phyloP scores from a whole-genome alignment of 176 grass and related monocot species.

The Cenchrus americanus region DNA sequence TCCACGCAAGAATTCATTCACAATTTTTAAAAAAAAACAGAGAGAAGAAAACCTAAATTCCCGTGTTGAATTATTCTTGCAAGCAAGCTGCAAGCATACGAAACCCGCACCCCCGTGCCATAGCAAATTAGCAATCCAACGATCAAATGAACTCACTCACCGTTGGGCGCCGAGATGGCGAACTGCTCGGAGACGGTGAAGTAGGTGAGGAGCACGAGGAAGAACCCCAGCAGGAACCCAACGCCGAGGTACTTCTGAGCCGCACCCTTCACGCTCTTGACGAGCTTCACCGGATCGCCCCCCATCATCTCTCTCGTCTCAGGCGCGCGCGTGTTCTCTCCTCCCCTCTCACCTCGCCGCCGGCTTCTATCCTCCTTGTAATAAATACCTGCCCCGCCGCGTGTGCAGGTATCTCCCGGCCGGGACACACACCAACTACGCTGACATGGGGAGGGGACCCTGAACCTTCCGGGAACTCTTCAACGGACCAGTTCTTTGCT shows the following conservation, averaged over 20 bases:
- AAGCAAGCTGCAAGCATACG: not conserved
- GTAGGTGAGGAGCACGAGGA: constrained; percentile 75
- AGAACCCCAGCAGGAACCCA: constrained; percentile 74
- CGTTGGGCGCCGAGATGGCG: constrained; percentile 67
- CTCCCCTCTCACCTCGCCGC: not conserved
- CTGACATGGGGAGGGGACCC: constrained; percentile 39
- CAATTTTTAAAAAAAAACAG: not conserved
- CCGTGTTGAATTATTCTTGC: constrained; percentile 7
- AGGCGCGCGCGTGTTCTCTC: not conserved
- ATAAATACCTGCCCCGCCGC: constrained; percentile 21
- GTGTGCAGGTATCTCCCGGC: constrained; percentile 11
- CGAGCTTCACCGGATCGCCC: constrained; percentile 54
- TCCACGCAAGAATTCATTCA: not conserved
- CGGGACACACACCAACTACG: constrained; percentile 39
- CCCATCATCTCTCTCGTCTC: constrained; percentile 51
- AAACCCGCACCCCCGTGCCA: too few species aligned
- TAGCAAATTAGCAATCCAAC: not conserved
- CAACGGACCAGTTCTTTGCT: constrained; percentile 46
- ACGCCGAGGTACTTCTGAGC: constrained; percentile 65
- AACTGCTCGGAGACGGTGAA: constrained; percentile 77
- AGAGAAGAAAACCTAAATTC: not conserved
- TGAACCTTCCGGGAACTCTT: constrained; percentile 53
- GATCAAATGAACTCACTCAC: constrained; percentile 21
- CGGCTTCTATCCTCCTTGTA: not conserved
- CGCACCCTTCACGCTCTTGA: constrained; percentile 57